A percentile compares a stretch with the other conserved stretches of the same genome.
Evolutionary conservation across 1,139 yeast genomes (phyloP).

Genomic region (Lodderomyces elongisporus): DNA sequence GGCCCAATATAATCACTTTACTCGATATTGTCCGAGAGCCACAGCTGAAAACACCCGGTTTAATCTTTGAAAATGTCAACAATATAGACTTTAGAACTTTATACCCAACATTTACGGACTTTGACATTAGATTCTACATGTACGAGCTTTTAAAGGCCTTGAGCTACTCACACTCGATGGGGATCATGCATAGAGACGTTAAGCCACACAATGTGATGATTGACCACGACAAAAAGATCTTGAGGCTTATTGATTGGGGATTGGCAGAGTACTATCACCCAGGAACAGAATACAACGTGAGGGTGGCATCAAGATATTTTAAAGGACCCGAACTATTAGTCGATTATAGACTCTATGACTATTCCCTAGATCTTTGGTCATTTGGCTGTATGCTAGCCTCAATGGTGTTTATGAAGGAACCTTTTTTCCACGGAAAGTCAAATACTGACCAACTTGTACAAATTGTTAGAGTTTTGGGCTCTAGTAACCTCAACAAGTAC

Average conservation of each 20-base stretch:
- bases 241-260: conserved; percentile 97
- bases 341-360: conserved; percentile 91
- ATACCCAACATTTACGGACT: conserved; percentile 83
- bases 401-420: conserved; percentile 91
- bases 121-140: conserved; percentile 85
- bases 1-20: conserved; percentile 77
- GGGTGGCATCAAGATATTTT: conserved; percentile 97
- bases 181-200: conserved; percentile 97
- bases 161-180: conserved; percentile 94
- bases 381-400: conserved; percentile 98
- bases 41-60: conserved; percentile 85
- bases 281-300: conserved; percentile 89
- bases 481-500: conserved; percentile 73
- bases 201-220: conserved; percentile 99
- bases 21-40: conserved; percentile 90
- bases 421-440: conserved; percentile 94
- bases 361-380: conserved; percentile 94
- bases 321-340: conserved; percentile 96
- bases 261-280: conserved; percentile 96
- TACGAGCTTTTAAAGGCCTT: conserved; percentile 82
- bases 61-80: conserved; percentile 85
- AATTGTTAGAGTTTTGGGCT: conserved; percentile 89
- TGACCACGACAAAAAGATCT: conserved; percentile 67
- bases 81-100: conserved; percentile 87
- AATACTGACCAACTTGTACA: conserved; percentile 95